Base-by-base conservation (phyloP, 257 asterid genomes). In the Hygrophila difformis region DNA sequence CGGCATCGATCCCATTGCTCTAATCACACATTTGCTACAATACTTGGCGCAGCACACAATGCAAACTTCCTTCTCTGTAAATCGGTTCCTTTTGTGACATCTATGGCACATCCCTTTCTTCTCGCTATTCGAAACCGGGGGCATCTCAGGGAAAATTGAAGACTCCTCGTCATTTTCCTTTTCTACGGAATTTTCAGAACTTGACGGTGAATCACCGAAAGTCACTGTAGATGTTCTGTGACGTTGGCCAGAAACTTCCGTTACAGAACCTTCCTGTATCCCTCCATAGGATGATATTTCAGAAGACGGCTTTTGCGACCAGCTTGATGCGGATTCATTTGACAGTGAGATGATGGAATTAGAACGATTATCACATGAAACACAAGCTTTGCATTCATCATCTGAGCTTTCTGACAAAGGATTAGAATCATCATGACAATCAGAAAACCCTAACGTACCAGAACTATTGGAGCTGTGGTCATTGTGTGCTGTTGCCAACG, bases 1-100 rank as follows among this genome's bases (percentile, higher is more conserved):
- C 0, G 92, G 80, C 99, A 91, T 86, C 15, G 93, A 79, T 38
- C 99, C 99, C 99, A 91, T 91, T 41, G 96, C 93, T 62, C 93
- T 72, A 39, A 80, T 19, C 51, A 91, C 72, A 60, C 99, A 91
- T 56, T 56, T 64, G 21, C 69, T 56, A 63, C 99, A 91, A 50
- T 80, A 91, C 63, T 71, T 78, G 0, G 95, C 88, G 3, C 89
- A 65, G 52, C 96, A 91, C 17, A 81, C 96, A 29, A 91, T 48
- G 71, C 99, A 86, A 34, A 46, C 62, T 49, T 86, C 99, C 62
- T 72, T 91, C 53, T 70, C 73, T 1, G 70, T 56, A 31, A 82
- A 74, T 36, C 92, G 65, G 44, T 51, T 68, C 53, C 69, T 64
- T 49, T 66, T 82, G 0, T 39, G 48, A 58, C 99, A 91, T 47